Base-by-base conservation (phyloP, 2,329 filamentous ascomycete species). In the Sporothrix brunneoviolacea region DNA sequence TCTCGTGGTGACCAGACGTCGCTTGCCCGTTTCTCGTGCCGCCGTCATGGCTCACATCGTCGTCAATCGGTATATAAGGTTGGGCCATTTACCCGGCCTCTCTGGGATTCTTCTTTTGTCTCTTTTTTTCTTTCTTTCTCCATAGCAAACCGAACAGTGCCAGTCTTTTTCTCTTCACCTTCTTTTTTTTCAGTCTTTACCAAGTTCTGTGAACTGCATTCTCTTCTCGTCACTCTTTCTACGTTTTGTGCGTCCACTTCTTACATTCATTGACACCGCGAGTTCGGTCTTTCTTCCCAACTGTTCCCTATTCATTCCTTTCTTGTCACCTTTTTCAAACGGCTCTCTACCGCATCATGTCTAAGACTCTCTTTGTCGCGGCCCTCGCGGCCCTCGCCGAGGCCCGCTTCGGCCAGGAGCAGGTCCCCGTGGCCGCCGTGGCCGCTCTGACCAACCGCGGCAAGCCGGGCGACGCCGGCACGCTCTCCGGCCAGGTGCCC, bases 401-500 rank as follows among this genome's bases (percentile, higher is more conserved):
- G 55, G 76, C 76, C 54, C 73, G 82, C 57, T 85, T 86, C 64
- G 76, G 76, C 40, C 80, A 84, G 66, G 82, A 86, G 64, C 77
- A 83, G 59, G 58, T 70, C 38, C 75, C 80, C 44, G 79, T 82
- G 45, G 60, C 67, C 21, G 75, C 73, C 51, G 76, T 85, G 56
- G 64, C 66, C 41, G 72, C 71, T 24, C 73, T 85, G 22, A 64
- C 70, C 49, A 69, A 70, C 58, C 49, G 51, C 50, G 82, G 82
- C 47, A 64, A 68, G 36, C 70, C 81, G 2, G 83, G 83, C 38
- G 73, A 74, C 56, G 82, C 83, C 42, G 74, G 73, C 35, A 85
- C 82, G 39, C 76, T 87, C 51, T 77, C 80, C 37, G 83, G 83
- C 48, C 68, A 68, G 15, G 77, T 82, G 27, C 78, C 84, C 41